Evolutionary conservation across 73 alveolate genomes (phyloP), one percentile per base, ranked within the genome.

Genomic region (Tetrahymena borealis): DNA sequence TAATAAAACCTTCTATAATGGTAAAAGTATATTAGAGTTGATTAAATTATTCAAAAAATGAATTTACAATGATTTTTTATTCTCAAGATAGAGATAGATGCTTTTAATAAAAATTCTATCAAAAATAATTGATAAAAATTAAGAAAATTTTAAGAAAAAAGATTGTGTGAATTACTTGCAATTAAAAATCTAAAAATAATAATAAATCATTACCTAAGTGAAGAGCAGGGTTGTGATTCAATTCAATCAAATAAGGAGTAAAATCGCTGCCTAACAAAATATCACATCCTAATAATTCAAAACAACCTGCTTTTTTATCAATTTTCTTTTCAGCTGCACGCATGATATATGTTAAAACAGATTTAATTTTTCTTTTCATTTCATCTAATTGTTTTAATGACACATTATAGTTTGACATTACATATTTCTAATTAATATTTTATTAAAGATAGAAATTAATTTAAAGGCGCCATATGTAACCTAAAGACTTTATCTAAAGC

Each of bases 261-360:
- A 93, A 85, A 90, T 93, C 91, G 11, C 93, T 93, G 11, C 91
- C 95, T 93, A 93, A 79, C 92, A 93, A 79, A 10, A 93, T 93
- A 40, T 93, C 95, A 93, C 95, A 93, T 38, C 95, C 95, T 39
- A 93, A 40, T 32, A 93, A 93, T 93, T 93, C 95, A 85, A 93
- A 93, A 16, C 78, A 79, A 8, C 95, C 95, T 93, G 40, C 39
- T 40, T 92, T 93, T 32, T 93, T 93, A 79, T 93, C 95, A 39
- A 93, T 79, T 41, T 93, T 93, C 35, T 93, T 92, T 33, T 91
- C 95, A 78, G 95, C 93, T 33, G 93, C 78, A 24, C 95, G 90
- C 12, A 39, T 39, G 24, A 93, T 90, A 33, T 93, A 92, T 1
- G 95, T 92, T 32, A 93, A 90, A 39, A 93, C 39, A 20, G 77